Conservation (phyloP, 495 filamentous ascomycete genomes). For the Parmelia sp. region DNA sequence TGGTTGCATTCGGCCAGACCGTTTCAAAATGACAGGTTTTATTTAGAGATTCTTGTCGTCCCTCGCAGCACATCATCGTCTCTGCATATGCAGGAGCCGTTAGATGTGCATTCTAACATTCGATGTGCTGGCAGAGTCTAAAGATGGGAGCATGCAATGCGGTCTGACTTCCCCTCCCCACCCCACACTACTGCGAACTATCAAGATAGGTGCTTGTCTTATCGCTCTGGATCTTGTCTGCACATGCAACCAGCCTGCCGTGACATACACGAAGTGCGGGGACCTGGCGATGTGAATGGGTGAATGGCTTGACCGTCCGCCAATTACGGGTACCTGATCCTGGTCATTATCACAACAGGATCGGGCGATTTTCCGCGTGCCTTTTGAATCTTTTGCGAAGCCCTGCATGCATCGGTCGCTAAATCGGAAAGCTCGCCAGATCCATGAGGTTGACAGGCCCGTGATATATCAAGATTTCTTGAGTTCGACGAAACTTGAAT, state of each 20-base stretch:
- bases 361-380: neutral
- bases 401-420: constrained; percentile 4
- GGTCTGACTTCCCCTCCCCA: neutral
- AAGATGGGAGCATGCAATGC: neutral
- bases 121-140: constrained; percentile 8
- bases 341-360: neutral
- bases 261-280: constrained; percentile 3
- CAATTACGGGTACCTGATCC: constrained; percentile 16
- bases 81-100: neutral
- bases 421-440: neutral
- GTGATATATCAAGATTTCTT: neutral
- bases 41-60: neutral
- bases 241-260: neutral
- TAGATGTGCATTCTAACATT: neutral
- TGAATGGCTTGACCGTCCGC: neutral
- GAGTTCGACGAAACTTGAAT: constrained; percentile 18
- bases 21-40: constrained; percentile 9
- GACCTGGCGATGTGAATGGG: neutral
- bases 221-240: constrained; percentile 7
- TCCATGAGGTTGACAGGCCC: neutral
- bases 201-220: constrained; percentile 5
- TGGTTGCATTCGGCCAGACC: constrained; percentile 2
- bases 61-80: neutral
- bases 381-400: neutral
- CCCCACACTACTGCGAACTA: constrained; percentile 17